Base-by-base conservation (phyloP, 148 eudicot genomes). In the Suaeda aralocaspica region DNA sequence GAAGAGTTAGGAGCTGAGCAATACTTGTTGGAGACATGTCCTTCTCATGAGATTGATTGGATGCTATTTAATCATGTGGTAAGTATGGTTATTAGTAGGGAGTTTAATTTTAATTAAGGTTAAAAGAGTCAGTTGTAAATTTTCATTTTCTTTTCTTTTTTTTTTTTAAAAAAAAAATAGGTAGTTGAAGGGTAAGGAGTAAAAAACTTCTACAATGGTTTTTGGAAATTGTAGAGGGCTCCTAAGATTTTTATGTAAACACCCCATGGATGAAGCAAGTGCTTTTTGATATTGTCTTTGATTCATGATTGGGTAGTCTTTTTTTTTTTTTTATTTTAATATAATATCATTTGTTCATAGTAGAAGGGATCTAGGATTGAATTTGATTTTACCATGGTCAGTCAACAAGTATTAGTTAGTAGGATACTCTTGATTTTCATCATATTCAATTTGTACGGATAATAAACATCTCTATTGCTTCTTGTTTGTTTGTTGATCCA, bases 1-100 rank as follows among this genome's bases (percentile, higher is more conserved):
- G 76, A 71, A n/a, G n/a, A n/a, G n/a, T 0, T 84, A 84, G 84
- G 80, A 12, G 3, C 76, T 48, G 87, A 80, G 68, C 71, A 74
- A 45, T 74, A 64, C 52, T 26, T 75, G 81, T 66, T 90, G 75
- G 77, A 85, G 39, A 82, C 81, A 28, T 79, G 34, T 30, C 98
- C 95, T 3, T 93, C 96, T 25, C 74, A 84, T 68, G 98, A 93
- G 82, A 93, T 93, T 49, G 98, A 93, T 84, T 93, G 98, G 98
- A 81, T 53, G 80, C 89, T 68, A 60, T 90, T 10, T 81, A 75
- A 76, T 70, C 72, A 11, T 71, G n/a, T n/a, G n/a, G n/a, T 72
- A 46, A 15, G 13, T 64, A 31, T 45, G 62, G 41, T 50, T n/a
- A n/a, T n/a, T n/a, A n/a, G n/a, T n/a, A n/a, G n/a, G n/a, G 39